Base-by-base conservation (phyloP, 139 green algal species). In the Auxenochlorella protothecoides region DNA sequence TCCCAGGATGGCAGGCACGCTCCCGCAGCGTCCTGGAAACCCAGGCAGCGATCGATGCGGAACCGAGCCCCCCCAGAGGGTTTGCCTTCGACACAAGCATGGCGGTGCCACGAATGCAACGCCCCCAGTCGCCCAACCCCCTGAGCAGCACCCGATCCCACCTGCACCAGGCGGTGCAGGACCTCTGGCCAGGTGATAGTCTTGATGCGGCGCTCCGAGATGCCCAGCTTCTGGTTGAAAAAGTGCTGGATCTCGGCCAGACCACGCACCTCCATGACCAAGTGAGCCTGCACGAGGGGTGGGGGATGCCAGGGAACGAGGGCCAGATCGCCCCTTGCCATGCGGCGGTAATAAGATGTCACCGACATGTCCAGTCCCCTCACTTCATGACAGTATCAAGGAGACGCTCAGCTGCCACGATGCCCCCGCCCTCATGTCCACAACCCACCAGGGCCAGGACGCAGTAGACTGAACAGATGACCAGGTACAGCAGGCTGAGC, bases 141-240 rank as follows among this genome's bases (percentile, higher is more conserved):
- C 27, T 44, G 27, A 44, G 27, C 27, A 44, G 27, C 63, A 12
- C 3, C 51, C 52, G 11, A 13, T 10, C 69, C 56, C 63, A 81
- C 78, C 63, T 78, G 68, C 72, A 97, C 93, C 67, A 97, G 71
- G 4, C 89, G 76, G 72, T 88, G 74, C 54, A 93, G 78, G 61
- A 98, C 71, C 76, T 96, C 91, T 3, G 87, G 82, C 93, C 93
- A 98, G 8, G 87, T 89, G 59, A 96, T 71, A 2, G 83, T 83
- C 12, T 65, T 53, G 54, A 92, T 83, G 74, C 91, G 81, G 27
- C 80, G 71, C 59, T 97, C 88, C 12, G 72, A 84, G 55, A 94
- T 76, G 53, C 91, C 90, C 72, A 95, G 80, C 59, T 85, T 86
- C 69, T 86, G 76, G 60, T 70, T 79, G 57, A 84, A 83, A 60